phyloP scores from a whole-genome alignment of 495 filamentous ascomycete species.

The Penicillium canariense region DNA sequence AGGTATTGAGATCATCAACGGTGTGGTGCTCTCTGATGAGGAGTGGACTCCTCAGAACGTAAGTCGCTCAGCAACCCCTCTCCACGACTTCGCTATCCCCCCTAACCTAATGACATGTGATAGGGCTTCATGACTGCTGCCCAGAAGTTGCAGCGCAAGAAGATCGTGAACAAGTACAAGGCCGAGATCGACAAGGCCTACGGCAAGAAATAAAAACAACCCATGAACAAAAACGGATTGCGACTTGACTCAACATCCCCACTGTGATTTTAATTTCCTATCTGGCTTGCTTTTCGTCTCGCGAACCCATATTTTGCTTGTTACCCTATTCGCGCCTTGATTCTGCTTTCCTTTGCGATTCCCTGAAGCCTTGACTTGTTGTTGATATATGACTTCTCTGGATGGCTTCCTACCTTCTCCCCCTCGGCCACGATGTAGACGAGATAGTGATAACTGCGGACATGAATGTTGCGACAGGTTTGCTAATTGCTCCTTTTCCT shows the following conservation, averaged over 20 bases:
- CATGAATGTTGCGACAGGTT: constrained; percentile 13
- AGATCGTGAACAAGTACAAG: constrained; percentile 46
- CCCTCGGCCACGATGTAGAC: constrained; percentile 19
- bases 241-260: constrained; percentile 1
- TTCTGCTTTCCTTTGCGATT: constrained; percentile 13
- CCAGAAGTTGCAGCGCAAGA: constrained; percentile 57
- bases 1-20: constrained; percentile 89
- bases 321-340: constrained; percentile 19
- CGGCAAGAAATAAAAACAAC: constrained; percentile 41
- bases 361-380: constrained; percentile 5
- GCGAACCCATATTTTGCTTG: constrained; percentile 7
- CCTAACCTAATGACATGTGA: constrained; percentile 17
- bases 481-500: background rate
- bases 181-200: constrained; percentile 50
- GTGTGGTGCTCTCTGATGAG: constrained; percentile 89
- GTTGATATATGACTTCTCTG: constrained; percentile 15
- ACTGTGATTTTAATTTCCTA: constrained; percentile 1
- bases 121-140: constrained; percentile 55
- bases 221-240: background rate
- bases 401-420: constrained; percentile 2
- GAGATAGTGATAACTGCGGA: constrained; percentile 24
- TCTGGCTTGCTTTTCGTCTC: constrained; percentile 9
- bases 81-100: background rate
- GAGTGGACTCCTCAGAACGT: constrained; percentile 98
- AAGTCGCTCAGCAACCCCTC: constrained; percentile 42